Percentiles rank a stretch among this genome's conserved stretches.
These are phyloP conservation scores for Cymbidium sinense DNA, from an alignment of 106 monocot species.

Conservation along the genomic window DNA sequence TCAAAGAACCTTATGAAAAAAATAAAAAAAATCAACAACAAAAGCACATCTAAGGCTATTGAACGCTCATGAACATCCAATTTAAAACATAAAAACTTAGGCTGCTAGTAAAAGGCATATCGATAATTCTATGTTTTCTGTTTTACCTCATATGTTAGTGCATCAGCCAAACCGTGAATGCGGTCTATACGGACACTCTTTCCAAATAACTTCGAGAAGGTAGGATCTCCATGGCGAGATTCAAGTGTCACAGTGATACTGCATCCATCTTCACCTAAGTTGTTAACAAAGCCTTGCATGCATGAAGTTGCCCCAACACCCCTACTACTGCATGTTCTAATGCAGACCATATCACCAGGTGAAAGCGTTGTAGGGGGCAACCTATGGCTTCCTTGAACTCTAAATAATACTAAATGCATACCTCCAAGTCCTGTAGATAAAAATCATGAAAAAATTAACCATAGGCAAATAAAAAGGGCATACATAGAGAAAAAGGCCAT, in stretches of 20 bases:
- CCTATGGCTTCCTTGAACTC: constrained; percentile 82
- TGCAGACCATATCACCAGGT: constrained; percentile 92
- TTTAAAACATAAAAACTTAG: background rate
- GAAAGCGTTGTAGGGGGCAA: constrained; percentile 87
- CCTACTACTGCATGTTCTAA: constrained; percentile 68
- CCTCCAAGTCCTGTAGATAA: constrained; percentile 69
- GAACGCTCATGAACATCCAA: background rate
- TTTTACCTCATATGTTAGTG: constrained; percentile 88
- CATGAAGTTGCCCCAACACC: constrained; percentile 85
- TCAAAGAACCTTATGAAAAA: background rate
- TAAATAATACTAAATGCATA: constrained; percentile 84
- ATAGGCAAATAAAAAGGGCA: background rate
- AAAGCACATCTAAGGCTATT: background rate
- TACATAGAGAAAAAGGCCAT: background rate
- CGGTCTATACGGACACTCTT: constrained; percentile 88
- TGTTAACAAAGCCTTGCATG: constrained; percentile 91
- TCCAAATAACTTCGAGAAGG: constrained; percentile 91
- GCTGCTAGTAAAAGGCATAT: background rate
- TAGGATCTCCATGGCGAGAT: constrained; percentile 94
- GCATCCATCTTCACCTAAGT: constrained; percentile 93
- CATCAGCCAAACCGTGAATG: constrained; percentile 92
- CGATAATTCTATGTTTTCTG: background rate
- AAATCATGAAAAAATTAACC: background rate
- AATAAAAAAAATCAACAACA: background rate
- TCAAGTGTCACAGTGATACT: constrained; percentile 92